phyloP scores from a whole-genome alignment of 495 filamentous ascomycete genomes.

The Hapsidospora chrysogenum region DNA sequence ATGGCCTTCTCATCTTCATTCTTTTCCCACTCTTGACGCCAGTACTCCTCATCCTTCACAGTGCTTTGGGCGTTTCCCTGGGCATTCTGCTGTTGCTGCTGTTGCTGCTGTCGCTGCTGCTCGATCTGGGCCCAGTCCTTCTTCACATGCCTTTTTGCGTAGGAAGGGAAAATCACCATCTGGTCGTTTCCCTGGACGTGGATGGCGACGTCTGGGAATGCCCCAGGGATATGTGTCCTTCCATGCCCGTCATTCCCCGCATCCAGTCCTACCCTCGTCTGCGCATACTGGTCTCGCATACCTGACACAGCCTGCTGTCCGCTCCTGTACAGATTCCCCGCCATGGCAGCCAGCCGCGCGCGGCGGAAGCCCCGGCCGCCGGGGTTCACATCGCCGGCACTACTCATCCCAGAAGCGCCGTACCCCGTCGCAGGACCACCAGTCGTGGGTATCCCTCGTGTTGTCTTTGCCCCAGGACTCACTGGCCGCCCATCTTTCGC shows the following conservation, averaged over 20 bases:
- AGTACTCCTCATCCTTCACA: constrained; percentile 44
- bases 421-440: constrained; percentile 7
- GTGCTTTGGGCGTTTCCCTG: constrained; percentile 3
- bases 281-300: constrained; percentile 76
- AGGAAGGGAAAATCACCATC: constrained; percentile 87
- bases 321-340: constrained; percentile 30
- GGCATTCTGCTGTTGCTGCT: too few relatives aligned
- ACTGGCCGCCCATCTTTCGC: constrained; percentile 10
- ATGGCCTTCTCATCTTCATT: constrained; percentile 63
- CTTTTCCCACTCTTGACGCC: constrained; percentile 50
- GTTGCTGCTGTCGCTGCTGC: constrained; percentile 4
- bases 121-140: constrained; percentile 3
- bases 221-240: constrained; percentile 42
- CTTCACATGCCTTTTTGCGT: constrained; percentile 56
- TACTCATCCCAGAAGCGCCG: constrained; percentile 9
- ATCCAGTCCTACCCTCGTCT: constrained; percentile 39
- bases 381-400: constrained; percentile 5
- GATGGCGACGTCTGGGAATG: constrained; percentile 70
- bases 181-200: constrained; percentile 69
- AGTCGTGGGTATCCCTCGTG: too few relatives aligned
- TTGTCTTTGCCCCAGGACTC: too few relatives aligned
- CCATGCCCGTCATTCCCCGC: constrained; percentile 33
- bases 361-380: constrained; percentile 50
- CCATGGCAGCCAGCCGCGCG: constrained; percentile 51
- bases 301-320: constrained; percentile 84